Base-by-base conservation (phyloP, 768 basidiomycete species). In the Macrocybe gigantea region DNA sequence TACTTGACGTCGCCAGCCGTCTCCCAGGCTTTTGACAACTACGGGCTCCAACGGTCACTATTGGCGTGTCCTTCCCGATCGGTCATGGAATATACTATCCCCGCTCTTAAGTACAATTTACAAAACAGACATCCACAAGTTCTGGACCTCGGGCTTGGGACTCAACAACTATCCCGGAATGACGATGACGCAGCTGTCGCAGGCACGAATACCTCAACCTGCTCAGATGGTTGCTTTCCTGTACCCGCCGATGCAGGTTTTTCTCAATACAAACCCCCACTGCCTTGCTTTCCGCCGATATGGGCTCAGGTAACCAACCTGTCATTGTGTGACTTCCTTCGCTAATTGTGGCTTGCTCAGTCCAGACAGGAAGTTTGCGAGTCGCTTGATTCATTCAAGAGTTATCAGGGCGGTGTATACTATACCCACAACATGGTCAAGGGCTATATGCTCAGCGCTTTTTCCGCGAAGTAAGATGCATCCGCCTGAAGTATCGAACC, bases 291-390 rank as follows among this genome's bases (percentile, higher is more conserved):
- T 47, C 74, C 74, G 12, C 74, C 69, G 3, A 66, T 74, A 13
- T 76, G 74, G 74, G 67, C 72, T 6, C 55, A 70, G 56, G 74
- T 73, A 55, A 55, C 57, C 29, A 12, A 31, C 32, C 31, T 37
- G 29, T 22, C 32, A 22, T 8, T 22, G 7, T 38, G 7, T 44
- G 35, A 14, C 36, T 38, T 40, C 15, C 42, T 37, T 12, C 15
- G 51, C 30, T 56, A 8, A 53, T 34, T 31, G 22, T 22, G 22
- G 22, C 22, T 53, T 38, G 11, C 13, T 43, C 46, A 90, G 88
- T 85, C 87, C 22, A 79, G 89, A 37, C 88, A 90, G 65, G 89
- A 91, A 65, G 74, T 92, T 1, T 91, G 89, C 66, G 89, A 92
- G 62, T 77, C 83, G 5, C 79, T 84, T 41, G 79, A 82, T 14